Conservation (phyloP, 2,329 filamentous ascomycete genomes). For the Botrytis deweyae region DNA sequence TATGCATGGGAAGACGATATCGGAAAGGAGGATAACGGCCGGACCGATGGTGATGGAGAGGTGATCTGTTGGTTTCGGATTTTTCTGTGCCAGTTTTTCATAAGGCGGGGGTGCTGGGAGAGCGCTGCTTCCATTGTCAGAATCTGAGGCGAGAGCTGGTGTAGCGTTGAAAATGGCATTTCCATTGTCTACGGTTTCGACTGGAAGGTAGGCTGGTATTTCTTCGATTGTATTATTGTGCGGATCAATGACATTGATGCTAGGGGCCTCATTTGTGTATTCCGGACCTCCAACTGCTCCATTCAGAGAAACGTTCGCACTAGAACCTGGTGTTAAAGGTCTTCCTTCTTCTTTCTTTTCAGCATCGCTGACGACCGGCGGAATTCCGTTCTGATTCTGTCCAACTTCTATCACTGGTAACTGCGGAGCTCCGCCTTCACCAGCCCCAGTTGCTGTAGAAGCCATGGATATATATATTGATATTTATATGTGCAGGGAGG, state of each 20-base stretch:
- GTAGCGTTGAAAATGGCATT: slow-evolving; percentile 9
- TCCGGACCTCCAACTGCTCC: not conserved
- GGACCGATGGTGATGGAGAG: slow-evolving; percentile 32
- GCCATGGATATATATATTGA: slow-evolving; percentile 11
- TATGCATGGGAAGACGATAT: slow-evolving; percentile 31
- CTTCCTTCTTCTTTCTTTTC: slow-evolving; percentile 11
- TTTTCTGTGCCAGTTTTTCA: slow-evolving; percentile 32
- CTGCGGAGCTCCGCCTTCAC: not conserved
- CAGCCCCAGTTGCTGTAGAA: not conserved
- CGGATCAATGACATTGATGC: not conserved
- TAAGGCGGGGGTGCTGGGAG: slow-evolving; percentile 17
- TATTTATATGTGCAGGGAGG: not conserved
- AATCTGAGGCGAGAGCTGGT: not conserved
- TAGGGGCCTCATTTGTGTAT: not conserved
- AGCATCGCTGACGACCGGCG: not conserved
- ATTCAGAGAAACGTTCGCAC: not conserved
- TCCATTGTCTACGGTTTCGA: not conserved
- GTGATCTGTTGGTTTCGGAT: slow-evolving; percentile 29
- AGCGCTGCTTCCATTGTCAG: not conserved
- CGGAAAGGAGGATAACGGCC: slow-evolving; percentile 30
- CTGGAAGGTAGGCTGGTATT: not conserved
- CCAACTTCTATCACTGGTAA: not conserved
- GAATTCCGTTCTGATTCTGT: not conserved
- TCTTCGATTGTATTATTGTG: not conserved
- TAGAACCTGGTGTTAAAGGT: slow-evolving; percentile 5